These are phyloP conservation scores for Zarea fungicola DNA, from an alignment of 2,329 filamentous ascomycete species.

Conservation along the genomic window DNA sequence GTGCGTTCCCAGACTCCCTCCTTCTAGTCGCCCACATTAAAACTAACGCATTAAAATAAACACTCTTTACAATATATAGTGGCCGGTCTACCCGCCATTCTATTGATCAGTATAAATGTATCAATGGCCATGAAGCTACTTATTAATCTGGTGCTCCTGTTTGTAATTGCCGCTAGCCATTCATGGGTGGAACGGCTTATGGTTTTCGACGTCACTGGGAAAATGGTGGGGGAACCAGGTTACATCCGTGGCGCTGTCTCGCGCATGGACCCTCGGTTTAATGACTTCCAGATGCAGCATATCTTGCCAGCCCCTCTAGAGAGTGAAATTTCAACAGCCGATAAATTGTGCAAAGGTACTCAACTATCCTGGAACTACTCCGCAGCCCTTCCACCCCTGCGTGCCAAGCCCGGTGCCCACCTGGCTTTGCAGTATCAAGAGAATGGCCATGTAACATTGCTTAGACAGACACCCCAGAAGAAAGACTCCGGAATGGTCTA, in stretches of 20 bases:
- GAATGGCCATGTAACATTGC: slow-evolving; percentile 1
- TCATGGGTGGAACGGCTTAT: background rate
- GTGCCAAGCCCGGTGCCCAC: background rate
- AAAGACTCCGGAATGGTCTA: background rate
- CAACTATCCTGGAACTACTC: background rate
- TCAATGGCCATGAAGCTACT: too few species aligned
- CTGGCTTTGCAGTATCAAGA: background rate
- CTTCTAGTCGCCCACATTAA: too few species aligned
- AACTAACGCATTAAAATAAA: too few species aligned
- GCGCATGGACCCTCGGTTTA: background rate
- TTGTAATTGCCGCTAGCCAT: too few species aligned
- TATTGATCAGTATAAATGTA: too few species aligned
- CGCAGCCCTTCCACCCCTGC: background rate
- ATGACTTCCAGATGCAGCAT: background rate
- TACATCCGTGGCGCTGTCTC: slow-evolving; percentile 2
- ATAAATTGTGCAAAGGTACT: background rate
- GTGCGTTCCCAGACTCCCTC: too few species aligned
- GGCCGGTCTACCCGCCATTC: too few species aligned
- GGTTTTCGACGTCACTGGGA: background rate
- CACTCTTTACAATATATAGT: too few species aligned
- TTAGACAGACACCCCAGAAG: background rate
- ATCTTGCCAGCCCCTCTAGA: background rate
- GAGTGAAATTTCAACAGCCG: background rate
- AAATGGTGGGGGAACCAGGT: background rate
- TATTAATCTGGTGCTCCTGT: too few species aligned